Evolutionary conservation across 2,329 filamentous ascomycete species (phyloP), one percentile per base, ranked within the genome.

Genomic region (Sarocladiaceae sp.): DNA sequence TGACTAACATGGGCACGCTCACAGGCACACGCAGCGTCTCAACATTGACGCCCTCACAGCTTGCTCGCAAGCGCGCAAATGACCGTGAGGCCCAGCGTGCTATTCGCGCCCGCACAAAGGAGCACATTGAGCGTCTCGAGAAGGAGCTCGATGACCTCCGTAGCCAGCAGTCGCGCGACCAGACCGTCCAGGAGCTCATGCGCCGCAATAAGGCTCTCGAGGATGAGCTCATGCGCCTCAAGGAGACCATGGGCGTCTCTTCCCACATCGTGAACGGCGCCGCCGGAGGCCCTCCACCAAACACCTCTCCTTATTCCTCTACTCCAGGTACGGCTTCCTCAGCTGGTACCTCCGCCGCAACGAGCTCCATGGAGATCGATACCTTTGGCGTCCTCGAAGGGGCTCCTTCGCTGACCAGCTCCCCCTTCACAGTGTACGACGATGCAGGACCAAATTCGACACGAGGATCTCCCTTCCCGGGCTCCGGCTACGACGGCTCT

Each of bases 61-160:
- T 96, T 54, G 89, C 87, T 26, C 88, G 91, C 68, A 97, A 96
- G 75, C 80, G 92, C 57, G 89, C 90, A 62, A 96, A 96, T 72
- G 91, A 96, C 67, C 83, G 91, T 56, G 90, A 96, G 69, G 91
- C 91, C 37, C 91, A 96, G 71, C 82, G 91, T 48, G 89, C 88
- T 37, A 96, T 96, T 57, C 79, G 91, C 48, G 88, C 91, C 67
- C 81, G 91, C 60, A 96, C 91, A 35, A 93, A 91, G 72, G 83
- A 87, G 63, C 88, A 90, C 66, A 96, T 96, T 61, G 89, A 94
- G 64, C 76, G 76, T 20, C 74, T 96, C 49, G 88, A 95, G 71
- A 76, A 76, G 57, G 83, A 87, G 59, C 86, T 96, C 55, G 79
- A 84, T 52, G 87, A 93, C 57, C 79, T 95, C 57, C 75, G 77